A percentile compares a stretch with the other conserved stretches of the same genome.
Conservation (phyloP, 1,139 yeast species). For the Yamadazyma oceani region DNA sequence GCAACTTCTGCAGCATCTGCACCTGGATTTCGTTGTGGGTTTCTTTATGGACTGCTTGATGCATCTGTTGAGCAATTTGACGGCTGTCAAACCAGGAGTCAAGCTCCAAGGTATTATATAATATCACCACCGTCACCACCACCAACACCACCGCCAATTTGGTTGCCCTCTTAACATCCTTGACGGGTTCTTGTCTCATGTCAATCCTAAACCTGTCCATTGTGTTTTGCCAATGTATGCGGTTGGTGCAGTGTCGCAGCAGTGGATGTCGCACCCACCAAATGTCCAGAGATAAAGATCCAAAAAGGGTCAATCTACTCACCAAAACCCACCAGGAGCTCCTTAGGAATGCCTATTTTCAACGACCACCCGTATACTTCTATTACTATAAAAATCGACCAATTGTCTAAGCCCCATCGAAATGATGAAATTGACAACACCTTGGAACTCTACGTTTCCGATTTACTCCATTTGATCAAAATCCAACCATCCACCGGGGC, state of each 20-base stretch:
- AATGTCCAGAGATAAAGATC: no score
- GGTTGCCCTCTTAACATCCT: conserved; percentile 2
- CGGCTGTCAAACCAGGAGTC: conserved; percentile 8
- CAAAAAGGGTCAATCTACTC: background rate
- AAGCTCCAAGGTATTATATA: conserved; percentile 8
- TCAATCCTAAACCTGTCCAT: no score
- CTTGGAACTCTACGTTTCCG: conserved; percentile 37
- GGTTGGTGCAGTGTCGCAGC: no score
- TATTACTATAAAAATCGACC: conserved; percentile 46
- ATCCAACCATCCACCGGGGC: conserved; percentile 49
- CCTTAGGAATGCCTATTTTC: conserved; percentile 41
- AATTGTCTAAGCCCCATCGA: conserved; percentile 34
- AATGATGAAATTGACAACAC: conserved; percentile 37
- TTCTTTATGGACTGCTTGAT: no score
- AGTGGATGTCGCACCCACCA: no score
- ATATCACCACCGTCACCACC: conserved; percentile 6
- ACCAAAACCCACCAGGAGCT: no score
- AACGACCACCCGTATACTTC: conserved; percentile 43
- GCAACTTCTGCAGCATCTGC: no score
- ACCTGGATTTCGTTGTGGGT: no score
- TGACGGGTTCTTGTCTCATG: background rate
- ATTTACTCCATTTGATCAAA: conserved; percentile 39
- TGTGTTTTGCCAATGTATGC: no score
- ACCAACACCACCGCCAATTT: conserved; percentile 5
- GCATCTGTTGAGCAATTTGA: background rate